phyloP scores from a whole-genome alignment of 1,139 yeast genomes.

The Pichia sp. region DNA sequence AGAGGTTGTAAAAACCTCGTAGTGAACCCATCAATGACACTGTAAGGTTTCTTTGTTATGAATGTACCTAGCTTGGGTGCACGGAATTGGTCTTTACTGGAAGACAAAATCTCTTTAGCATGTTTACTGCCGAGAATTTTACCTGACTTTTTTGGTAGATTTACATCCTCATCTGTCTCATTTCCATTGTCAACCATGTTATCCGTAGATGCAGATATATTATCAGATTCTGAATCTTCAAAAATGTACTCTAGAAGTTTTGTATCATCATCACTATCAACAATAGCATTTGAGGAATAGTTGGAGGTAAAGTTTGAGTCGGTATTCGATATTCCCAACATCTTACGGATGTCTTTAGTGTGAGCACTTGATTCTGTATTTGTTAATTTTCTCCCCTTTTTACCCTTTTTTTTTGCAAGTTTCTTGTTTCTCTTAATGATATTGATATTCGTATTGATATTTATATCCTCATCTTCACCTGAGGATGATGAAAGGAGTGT shows the following conservation, averaged over 20 bases:
- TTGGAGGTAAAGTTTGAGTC: constrained; percentile 16
- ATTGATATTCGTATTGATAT: background rate
- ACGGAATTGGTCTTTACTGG: constrained; percentile 76
- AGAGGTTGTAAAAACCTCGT: constrained; percentile 66
- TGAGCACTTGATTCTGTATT: constrained; percentile 9
- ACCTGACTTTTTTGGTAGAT: constrained; percentile 63
- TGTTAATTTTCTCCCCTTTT: constrained; percentile 6
- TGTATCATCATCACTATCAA: constrained; percentile 29
- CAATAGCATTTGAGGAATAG: constrained; percentile 22
- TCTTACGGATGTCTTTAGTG: constrained; percentile 17
- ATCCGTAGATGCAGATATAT: constrained; percentile 6
- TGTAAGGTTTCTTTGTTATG: constrained; percentile 80
- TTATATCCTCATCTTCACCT: constrained; percentile 17
- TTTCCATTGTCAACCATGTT: constrained; percentile 52
- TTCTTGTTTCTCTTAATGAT: constrained; percentile 1
- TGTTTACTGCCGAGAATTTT: constrained; percentile 64
- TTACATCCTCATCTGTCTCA: constrained; percentile 85
- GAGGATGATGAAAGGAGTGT: constrained; percentile 26
- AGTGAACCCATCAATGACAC: constrained; percentile 89
- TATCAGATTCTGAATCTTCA: constrained; percentile 22
- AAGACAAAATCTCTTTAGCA: constrained; percentile 84
- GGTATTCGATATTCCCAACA: constrained; percentile 19
- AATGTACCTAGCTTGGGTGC: constrained; percentile 94
- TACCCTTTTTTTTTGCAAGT: constrained; percentile 7
- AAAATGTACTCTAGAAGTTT: constrained; percentile 31